phyloP scores from a whole-genome alignment of 441 rosid genomes.

The Eutrema salsugineum region DNA sequence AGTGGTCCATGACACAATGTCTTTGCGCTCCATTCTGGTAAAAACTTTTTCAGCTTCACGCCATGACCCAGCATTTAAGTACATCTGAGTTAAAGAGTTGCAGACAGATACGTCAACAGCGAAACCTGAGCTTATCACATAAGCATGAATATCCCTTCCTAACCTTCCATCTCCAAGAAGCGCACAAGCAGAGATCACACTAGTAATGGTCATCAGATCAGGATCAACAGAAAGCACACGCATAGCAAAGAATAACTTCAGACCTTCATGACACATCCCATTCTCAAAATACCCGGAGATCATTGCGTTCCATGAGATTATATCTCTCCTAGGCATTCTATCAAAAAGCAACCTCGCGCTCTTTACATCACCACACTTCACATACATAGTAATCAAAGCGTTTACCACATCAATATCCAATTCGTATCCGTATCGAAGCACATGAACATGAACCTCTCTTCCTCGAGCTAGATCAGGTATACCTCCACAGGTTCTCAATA shows the following conservation, averaged over 20 bases:
- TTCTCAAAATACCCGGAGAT: slow-evolving; percentile 75
- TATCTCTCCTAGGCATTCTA: slow-evolving; percentile 62
- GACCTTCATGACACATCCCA: slow-evolving; percentile 53
- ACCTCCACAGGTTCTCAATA: slow-evolving; percentile 86
- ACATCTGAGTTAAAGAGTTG: slow-evolving; percentile 73
- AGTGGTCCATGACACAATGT: slow-evolving; percentile 84
- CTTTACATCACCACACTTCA: slow-evolving; percentile 57
- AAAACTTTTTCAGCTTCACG: slow-evolving; percentile 72
- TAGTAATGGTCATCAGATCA: slow-evolving; percentile 83
- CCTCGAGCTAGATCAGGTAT: slow-evolving; percentile 64
- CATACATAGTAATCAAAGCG: slow-evolving; percentile 83
- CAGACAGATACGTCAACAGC: slow-evolving; percentile 51
- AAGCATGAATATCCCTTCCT: slow-evolving; percentile 71
- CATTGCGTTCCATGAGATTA: slow-evolving; percentile 84
- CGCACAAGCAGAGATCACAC: slow-evolving; percentile 77
- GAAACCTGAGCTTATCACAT: slow-evolving; percentile 47
- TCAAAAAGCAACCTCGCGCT: slow-evolving; percentile 56
- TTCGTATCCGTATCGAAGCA: slow-evolving; percentile 66
- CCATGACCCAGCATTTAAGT: slow-evolving; percentile 50
- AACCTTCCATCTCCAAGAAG: slow-evolving; percentile 54
- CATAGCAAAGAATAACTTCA: slow-evolving; percentile 63
- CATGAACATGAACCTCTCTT: slow-evolving; percentile 82
- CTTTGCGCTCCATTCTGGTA: slow-evolving; percentile 52
- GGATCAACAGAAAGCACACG: slow-evolving; percentile 63
- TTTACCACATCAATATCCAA: slow-evolving; percentile 71